Percentiles rank a stretch among this genome's conserved stretches.
Conservation (phyloP, 2,329 filamentous ascomycete genomes). For the Tolypocladium cylindrosporum region DNA sequence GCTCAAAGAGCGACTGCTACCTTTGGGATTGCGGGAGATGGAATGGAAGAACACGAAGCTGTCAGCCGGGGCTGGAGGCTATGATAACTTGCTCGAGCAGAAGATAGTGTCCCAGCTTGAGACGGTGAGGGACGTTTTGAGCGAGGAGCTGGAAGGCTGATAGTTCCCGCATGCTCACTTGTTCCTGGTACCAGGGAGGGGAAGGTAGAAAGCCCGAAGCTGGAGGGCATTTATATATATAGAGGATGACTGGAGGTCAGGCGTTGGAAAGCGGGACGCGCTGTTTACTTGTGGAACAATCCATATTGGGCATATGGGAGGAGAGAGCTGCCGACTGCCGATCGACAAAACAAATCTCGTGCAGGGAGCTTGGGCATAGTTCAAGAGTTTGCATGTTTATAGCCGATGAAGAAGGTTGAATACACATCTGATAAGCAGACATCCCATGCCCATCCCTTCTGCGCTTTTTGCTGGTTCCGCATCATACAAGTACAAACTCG, state of each 20-base stretch:
- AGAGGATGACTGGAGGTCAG: slow-evolving; percentile 3
- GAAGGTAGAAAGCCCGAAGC: not conserved
- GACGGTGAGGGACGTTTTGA: slow-evolving; percentile 45
- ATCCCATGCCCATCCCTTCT: not conserved
- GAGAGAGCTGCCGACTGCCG: not conserved
- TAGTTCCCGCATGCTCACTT: not conserved
- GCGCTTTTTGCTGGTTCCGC: not conserved
- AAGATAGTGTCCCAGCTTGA: slow-evolving; percentile 63
- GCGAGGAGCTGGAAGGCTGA: slow-evolving; percentile 35
- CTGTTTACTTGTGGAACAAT: not conserved
- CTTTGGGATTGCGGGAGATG: slow-evolving; percentile 62
- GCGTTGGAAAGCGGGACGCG: slow-evolving; percentile 7
- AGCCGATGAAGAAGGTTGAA: not conserved
- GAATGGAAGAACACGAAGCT: slow-evolving; percentile 41
- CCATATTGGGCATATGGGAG: not conserved
- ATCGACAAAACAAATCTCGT: not conserved
- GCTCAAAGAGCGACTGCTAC: slow-evolving; percentile 62
- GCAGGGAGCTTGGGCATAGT: not conserved
- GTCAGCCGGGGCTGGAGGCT: slow-evolving; percentile 21
- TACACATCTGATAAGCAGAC: not conserved
- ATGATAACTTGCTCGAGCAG: slow-evolving; percentile 62
- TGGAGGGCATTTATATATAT: not conserved
- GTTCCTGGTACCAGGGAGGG: not conserved
- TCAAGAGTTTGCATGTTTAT: not conserved
- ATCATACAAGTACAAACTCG: slow-evolving; percentile 1